These are phyloP conservation scores for Anthracocystis walkeri DNA, from an alignment of 1,284 basidiomycete species.

Conservation along the genomic window DNA sequence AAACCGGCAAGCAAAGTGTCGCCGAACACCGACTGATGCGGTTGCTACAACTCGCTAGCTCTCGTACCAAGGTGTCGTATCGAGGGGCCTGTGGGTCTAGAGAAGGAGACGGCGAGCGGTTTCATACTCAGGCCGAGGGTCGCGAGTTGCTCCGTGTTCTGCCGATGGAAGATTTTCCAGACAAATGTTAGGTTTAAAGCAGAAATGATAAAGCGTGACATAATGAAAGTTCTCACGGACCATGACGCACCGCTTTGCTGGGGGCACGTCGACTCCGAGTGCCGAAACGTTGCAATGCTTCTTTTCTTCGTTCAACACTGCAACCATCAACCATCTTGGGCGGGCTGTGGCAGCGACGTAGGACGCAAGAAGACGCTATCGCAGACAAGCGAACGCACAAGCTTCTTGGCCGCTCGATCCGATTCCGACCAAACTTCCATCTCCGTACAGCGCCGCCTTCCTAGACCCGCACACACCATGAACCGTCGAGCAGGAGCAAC, in stretches of 20 bases:
- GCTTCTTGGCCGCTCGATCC: too few species aligned
- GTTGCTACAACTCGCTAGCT: constrained; percentile 16
- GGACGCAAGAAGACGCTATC: background rate
- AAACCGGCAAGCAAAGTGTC: constrained; percentile 24
- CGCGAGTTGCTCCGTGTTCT: constrained; percentile 19
- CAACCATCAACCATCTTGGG: background rate
- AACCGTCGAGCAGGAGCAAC: constrained; percentile 58
- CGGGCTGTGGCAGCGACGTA: constrained; percentile 3
- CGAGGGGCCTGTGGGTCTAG: background rate
- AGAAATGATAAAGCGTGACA: too few species aligned
- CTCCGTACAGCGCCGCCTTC: too few species aligned
- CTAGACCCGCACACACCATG: constrained; percentile 31
- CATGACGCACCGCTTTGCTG: background rate
- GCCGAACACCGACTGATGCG: constrained; percentile 21
- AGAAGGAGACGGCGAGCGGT: background rate
- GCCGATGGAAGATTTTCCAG: constrained; percentile 6
- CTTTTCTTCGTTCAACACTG: background rate
- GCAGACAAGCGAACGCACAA: background rate
- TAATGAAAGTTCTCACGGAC: constrained; percentile 1
- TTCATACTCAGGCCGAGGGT: background rate
- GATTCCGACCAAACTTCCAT: too few species aligned
- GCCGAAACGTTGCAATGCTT: constrained; percentile 13
- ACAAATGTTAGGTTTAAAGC: background rate
- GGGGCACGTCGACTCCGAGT: constrained; percentile 32
- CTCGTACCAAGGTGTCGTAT: background rate